A percentile compares a stretch with the other conserved stretches of the same genome.
phyloP scores from a whole-genome alignment of 2,329 filamentous ascomycete species.

The Cordyceps tenuipes region DNA sequence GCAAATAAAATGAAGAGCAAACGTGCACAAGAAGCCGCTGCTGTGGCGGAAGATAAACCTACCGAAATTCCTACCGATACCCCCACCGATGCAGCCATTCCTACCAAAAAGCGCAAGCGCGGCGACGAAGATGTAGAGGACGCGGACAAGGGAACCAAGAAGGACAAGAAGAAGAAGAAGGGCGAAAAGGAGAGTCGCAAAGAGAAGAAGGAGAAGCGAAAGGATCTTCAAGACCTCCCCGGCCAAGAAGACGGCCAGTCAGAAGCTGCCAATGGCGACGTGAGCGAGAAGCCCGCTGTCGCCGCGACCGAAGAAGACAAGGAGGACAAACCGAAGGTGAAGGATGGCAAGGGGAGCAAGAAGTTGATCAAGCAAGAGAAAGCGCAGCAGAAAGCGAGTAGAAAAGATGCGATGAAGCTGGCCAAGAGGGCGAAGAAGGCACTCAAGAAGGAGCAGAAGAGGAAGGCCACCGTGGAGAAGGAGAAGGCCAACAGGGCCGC shows the following conservation, averaged over 20 bases:
- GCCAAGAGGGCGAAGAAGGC: too few relatives aligned
- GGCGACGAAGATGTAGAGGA: slow-evolving; percentile 20
- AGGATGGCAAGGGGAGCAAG: slow-evolving; percentile 24
- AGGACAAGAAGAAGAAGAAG: slow-evolving; percentile 29
- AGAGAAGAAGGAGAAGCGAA: slow-evolving; percentile 33
- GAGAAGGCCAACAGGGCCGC: too few relatives aligned
- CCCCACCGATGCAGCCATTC: slow-evolving; percentile 16
- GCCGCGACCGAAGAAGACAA: slow-evolving; percentile 14
- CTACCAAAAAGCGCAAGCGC: slow-evolving; percentile 31
- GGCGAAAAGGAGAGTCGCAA: slow-evolving; percentile 26
- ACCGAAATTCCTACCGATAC: slow-evolving; percentile 14
- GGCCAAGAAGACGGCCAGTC: slow-evolving; percentile 22
- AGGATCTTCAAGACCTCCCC: slow-evolving; percentile 29
- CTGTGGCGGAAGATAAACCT: slow-evolving; percentile 20
- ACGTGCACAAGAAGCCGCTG: slow-evolving; percentile 27
- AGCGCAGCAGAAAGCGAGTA: slow-evolving; percentile 21
- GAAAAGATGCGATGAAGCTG: slow-evolving; percentile 4
- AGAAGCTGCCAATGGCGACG: slow-evolving; percentile 15
- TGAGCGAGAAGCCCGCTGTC: slow-evolving; percentile 17
- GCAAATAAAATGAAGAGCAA: slow-evolving; percentile 29
- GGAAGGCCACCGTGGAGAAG: too few relatives aligned
- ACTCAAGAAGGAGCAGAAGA: too few relatives aligned
- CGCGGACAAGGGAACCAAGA: slow-evolving; percentile 23
- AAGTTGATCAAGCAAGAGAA: slow-evolving; percentile 17
- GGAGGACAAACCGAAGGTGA: slow-evolving; percentile 19